A percentile compares a stretch with the other conserved stretches of the same genome.
phyloP scores from a whole-genome alignment of 2,329 filamentous ascomycete species.

The Lecanicillium sp. region DNA sequence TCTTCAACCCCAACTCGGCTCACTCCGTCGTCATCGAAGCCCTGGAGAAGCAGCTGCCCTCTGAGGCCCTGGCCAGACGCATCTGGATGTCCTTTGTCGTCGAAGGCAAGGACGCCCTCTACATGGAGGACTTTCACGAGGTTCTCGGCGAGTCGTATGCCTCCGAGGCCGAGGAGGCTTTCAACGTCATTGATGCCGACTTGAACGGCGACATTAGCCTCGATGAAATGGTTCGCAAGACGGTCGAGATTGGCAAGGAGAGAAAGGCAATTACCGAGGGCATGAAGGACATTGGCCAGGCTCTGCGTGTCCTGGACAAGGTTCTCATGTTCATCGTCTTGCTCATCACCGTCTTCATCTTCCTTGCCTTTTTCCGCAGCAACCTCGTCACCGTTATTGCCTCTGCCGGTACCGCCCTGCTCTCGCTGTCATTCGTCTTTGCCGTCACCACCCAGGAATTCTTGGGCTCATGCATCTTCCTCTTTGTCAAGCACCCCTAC shows the following conservation, averaged over 20 bases:
- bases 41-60: slow-evolving; percentile 73
- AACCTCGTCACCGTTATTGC: slow-evolving; percentile 79
- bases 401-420: slow-evolving; percentile 82
- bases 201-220: slow-evolving; percentile 90
- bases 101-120: slow-evolving; percentile 76
- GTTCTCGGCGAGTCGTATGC: slow-evolving; percentile 72
- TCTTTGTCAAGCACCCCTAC: slow-evolving; percentile 97
- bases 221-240: slow-evolving; percentile 88
- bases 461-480: slow-evolving; percentile 95
- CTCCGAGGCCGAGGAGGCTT: slow-evolving; percentile 78
- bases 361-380: slow-evolving; percentile 82
- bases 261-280: slow-evolving; percentile 84
- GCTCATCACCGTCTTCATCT: slow-evolving; percentile 75
- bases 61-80: slow-evolving; percentile 86
- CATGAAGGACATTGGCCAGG: slow-evolving; percentile 96
- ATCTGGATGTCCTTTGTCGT: slow-evolving; percentile 98
- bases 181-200: slow-evolving; percentile 73
- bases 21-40: slow-evolving; percentile 87
- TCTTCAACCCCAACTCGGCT: slow-evolving; percentile 86
- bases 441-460: slow-evolving; percentile 88
- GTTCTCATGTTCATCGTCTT: slow-evolving; percentile 76
- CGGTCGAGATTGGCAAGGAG: slow-evolving; percentile 76
- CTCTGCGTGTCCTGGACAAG: slow-evolving; percentile 82
- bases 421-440: slow-evolving; percentile 97
- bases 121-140: slow-evolving; percentile 74